Evolutionary conservation across 371 early-diverging fungal genomes (phyloP).

Genomic region (Chytridium lagenaria): DNA sequence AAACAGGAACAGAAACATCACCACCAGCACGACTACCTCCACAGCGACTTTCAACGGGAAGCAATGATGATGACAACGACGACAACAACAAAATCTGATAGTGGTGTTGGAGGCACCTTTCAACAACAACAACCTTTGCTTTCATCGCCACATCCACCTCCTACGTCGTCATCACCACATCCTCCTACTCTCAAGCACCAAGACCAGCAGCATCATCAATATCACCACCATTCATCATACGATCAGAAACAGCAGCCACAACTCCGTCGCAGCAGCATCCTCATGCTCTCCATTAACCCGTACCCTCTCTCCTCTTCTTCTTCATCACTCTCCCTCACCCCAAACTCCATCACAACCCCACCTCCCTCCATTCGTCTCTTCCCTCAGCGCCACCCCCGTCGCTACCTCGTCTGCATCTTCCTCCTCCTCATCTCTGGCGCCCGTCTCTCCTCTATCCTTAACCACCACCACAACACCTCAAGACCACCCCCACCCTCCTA

Average conservation of each 20-base stretch:
- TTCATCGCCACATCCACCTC: no score
- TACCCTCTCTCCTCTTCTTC: neutral
- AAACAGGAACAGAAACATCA: no score
- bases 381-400: constrained; percentile 27
- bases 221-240: neutral
- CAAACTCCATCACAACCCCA: neutral
- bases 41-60: no score
- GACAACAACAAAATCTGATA: no score
- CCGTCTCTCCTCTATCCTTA: constrained; percentile 26
- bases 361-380: constrained; percentile 15
- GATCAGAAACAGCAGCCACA: neutral
- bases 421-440: constrained; percentile 28
- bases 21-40: no score
- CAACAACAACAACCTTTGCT: no score
- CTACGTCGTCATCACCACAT: neutral
- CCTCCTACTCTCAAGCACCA: neutral
- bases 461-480: neutral
- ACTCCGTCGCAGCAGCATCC: neutral
- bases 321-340: neutral
- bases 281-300: neutral
- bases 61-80: no score
- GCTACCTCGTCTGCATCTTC: constrained; percentile 21
- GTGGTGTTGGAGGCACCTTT: no score
- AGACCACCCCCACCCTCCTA: neutral
- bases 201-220: neutral